phyloP scores from a whole-genome alignment of 495 filamentous ascomycete genomes.

The Aspergillus cavernicola region DNA sequence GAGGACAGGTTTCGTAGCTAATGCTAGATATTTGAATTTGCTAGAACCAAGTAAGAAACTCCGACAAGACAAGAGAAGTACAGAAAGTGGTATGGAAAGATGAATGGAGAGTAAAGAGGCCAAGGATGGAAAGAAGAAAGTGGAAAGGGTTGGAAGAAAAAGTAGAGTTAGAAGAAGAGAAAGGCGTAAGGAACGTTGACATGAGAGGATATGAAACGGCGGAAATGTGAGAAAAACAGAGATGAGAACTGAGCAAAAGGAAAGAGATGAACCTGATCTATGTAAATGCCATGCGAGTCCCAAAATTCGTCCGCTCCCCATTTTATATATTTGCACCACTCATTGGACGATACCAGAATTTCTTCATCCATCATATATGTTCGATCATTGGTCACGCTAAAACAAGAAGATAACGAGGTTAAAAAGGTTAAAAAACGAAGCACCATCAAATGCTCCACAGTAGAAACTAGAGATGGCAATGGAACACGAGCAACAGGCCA shows the following conservation, averaged over 20 bases:
- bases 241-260: slow-evolving; percentile 10
- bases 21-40: slow-evolving; percentile 37
- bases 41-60: slow-evolving; percentile 35
- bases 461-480: slow-evolving; percentile 24
- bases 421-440: slow-evolving; percentile 26
- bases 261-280: slow-evolving; percentile 39
- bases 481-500: slow-evolving; percentile 3
- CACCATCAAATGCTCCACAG: slow-evolving; percentile 11
- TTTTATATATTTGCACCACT: slow-evolving; percentile 47
- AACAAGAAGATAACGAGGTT: slow-evolving; percentile 39
- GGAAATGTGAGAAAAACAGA: background rate
- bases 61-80: slow-evolving; percentile 40
- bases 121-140: slow-evolving; percentile 10
- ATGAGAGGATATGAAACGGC: slow-evolving; percentile 13
- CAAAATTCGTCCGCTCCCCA: slow-evolving; percentile 43
- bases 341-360: slow-evolving; percentile 39
- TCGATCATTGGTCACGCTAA: slow-evolving; percentile 51
- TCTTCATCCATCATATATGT: slow-evolving; percentile 47
- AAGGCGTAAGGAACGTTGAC: slow-evolving; percentile 9
- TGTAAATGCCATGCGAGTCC: slow-evolving; percentile 46
- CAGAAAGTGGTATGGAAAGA: slow-evolving; percentile 36
- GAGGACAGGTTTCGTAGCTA: slow-evolving; percentile 24
- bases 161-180: slow-evolving; percentile 4
- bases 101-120: slow-evolving; percentile 20
- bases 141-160: background rate